These are phyloP conservation scores for Guillardia theta DNA, from an alignment of 78 protist genomes.

Conservation along the genomic window DNA sequence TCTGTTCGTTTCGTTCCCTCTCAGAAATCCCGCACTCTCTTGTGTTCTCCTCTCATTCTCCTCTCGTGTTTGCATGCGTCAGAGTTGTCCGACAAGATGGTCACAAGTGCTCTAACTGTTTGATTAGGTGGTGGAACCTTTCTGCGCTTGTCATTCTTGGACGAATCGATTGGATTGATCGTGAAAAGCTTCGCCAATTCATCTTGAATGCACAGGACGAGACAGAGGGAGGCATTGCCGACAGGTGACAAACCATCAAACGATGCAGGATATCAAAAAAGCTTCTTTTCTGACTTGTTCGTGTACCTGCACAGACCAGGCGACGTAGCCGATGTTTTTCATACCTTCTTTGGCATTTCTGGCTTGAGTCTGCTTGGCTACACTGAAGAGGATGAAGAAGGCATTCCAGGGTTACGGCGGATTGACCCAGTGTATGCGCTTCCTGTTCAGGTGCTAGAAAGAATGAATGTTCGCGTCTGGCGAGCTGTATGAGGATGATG, in stretches of 20 bases:
- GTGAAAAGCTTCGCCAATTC: not conserved
- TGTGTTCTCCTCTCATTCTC: not conserved
- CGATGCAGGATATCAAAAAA: not conserved
- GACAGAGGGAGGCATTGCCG: not conserved
- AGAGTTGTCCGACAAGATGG: too few species aligned
- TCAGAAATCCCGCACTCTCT: not conserved
- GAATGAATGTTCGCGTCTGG: not conserved
- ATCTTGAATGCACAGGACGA: not conserved
- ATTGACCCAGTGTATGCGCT: constrained; percentile 23
- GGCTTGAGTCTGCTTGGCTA: constrained; percentile 69
- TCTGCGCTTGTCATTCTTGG: not conserved
- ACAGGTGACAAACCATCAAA: not conserved
- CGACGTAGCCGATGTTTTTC: constrained; percentile 95
- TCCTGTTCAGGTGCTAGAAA: not conserved
- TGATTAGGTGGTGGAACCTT: not conserved
- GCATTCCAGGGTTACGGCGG: not conserved
- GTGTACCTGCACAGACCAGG: constrained; percentile 86
- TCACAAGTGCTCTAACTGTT: too few species aligned
- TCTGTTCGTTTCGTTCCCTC: too few species aligned
- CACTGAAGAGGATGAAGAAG: not conserved
- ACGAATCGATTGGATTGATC: not conserved
- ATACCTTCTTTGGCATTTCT: constrained; percentile 97
- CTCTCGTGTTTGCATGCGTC: not conserved
- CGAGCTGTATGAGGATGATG: not conserved
- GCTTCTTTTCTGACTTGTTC: not conserved